Percentiles rank a stretch among this genome's conserved stretches.
These are phyloP conservation scores for Cryphonectria radicalis DNA, from an alignment of 2,329 filamentous ascomycete species.

Conservation along the genomic window DNA sequence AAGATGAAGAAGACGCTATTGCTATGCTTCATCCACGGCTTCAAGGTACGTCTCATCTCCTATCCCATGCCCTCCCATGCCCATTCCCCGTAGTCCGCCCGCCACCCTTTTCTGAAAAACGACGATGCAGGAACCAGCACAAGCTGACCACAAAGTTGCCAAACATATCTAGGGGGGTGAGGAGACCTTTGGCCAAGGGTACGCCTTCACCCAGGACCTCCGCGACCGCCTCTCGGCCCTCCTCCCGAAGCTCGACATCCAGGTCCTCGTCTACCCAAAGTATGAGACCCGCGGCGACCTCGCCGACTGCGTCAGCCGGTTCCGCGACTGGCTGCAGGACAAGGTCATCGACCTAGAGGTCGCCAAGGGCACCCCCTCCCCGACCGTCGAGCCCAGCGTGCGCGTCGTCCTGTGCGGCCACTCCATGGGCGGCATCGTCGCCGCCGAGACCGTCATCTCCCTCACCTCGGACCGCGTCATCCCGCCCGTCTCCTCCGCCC, in stretches of 20 bases:
- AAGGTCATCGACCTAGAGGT: slow-evolving; percentile 96
- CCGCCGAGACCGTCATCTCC: slow-evolving; percentile 81
- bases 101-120: not conserved
- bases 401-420: slow-evolving; percentile 83
- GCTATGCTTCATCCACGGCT: slow-evolving; percentile 85
- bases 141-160: not conserved
- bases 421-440: slow-evolving; percentile 92
- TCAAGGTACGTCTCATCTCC: slow-evolving; percentile 63
- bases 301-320: slow-evolving; percentile 69
- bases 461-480: slow-evolving; percentile 64
- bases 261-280: slow-evolving; percentile 73
- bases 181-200: slow-evolving; percentile 71
- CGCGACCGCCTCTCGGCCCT: slow-evolving; percentile 65
- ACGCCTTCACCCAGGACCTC: slow-evolving; percentile 73
- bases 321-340: slow-evolving; percentile 84
- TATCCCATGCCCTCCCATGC: not conserved
- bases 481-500: slow-evolving; percentile 43
- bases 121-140: not conserved
- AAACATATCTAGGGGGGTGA: slow-evolving; percentile 66
- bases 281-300: slow-evolving; percentile 84
- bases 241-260: slow-evolving; percentile 71
- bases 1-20: slow-evolving; percentile 79
- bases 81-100: not conserved
- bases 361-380: slow-evolving; percentile 75
- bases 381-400: slow-evolving; percentile 84